Percentiles rank a stretch among this genome's conserved stretches.
phyloP scores from a whole-genome alignment of 2,329 filamentous ascomycete genomes.

The Cladosporium oxysporum region DNA sequence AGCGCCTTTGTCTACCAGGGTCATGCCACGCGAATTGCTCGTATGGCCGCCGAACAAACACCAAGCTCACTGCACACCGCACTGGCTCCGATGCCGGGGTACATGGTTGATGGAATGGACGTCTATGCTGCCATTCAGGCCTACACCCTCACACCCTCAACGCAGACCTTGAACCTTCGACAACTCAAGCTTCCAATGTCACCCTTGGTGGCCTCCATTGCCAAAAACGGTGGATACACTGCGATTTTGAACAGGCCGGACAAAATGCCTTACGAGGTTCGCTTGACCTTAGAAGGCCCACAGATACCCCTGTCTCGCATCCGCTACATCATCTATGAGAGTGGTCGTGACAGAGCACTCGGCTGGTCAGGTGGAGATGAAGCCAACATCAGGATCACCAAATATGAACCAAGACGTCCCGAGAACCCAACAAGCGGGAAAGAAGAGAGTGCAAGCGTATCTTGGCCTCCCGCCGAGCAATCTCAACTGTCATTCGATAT shows the following conservation, averaged over 20 bases:
- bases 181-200: slow-evolving; percentile 40
- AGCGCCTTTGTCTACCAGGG: slow-evolving; percentile 64
- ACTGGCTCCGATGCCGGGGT: slow-evolving; percentile 45
- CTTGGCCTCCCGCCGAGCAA: background rate
- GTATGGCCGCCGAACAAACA: slow-evolving; percentile 46
- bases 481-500: slow-evolving; percentile 7
- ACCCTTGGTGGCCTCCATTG: slow-evolving; percentile 35
- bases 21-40: slow-evolving; percentile 55
- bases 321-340: slow-evolving; percentile 31
- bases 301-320: slow-evolving; percentile 30
- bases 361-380: slow-evolving; percentile 34
- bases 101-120: slow-evolving; percentile 51
- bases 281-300: slow-evolving; percentile 37
- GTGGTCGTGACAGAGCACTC: slow-evolving; percentile 28
- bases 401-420: slow-evolving; percentile 29
- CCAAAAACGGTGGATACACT: slow-evolving; percentile 40
- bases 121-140: slow-evolving; percentile 42
- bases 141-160: slow-evolving; percentile 55
- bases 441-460: background rate
- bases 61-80: slow-evolving; percentile 46
- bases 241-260: slow-evolving; percentile 30
- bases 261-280: slow-evolving; percentile 36
- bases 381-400: slow-evolving; percentile 27
- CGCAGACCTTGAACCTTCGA: slow-evolving; percentile 38
- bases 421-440: background rate